Percentiles rank a stretch among this genome's conserved stretches.
Evolutionary conservation across 2,329 filamentous ascomycete species (phyloP).

Genomic region (Dactylellina sp.): DNA sequence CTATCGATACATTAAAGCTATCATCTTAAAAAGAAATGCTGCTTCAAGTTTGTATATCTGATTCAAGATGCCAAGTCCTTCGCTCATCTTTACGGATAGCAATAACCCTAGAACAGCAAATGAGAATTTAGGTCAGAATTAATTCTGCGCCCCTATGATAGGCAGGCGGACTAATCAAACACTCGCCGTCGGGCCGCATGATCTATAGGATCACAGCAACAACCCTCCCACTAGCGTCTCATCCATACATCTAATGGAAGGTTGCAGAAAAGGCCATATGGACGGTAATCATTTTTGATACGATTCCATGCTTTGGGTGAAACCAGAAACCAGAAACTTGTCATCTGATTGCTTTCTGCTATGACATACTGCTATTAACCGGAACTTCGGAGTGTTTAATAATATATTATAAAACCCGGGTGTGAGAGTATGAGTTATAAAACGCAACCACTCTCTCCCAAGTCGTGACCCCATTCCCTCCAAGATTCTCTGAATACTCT

Average conservation of each 20-base stretch:
- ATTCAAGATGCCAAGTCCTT: too few relatives aligned
- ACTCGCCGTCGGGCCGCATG: conserved; percentile 47
- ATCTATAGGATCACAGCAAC: conserved; percentile 16
- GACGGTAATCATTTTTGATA: conserved; percentile 14
- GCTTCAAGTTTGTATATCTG: too few relatives aligned
- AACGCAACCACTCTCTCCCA: conserved; percentile 20
- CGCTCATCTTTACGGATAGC: too few relatives aligned
- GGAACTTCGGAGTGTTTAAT: conserved; percentile 41
- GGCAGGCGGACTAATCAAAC: conserved; percentile 30
- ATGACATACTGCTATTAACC: neutral
- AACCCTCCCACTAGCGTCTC: conserved; percentile 6
- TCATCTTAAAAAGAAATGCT: too few relatives aligned
- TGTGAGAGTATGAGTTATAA: conserved; percentile 29
- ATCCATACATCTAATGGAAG: neutral
- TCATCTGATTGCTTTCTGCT: conserved; percentile 22
- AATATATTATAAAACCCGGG: conserved; percentile 26
- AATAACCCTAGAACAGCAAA: too few relatives aligned
- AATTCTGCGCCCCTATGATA: neutral
- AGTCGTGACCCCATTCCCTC: conserved; percentile 12
- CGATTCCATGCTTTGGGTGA: conserved; percentile 30
- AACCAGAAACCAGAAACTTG: conserved; percentile 21
- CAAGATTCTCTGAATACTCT: conserved; percentile 16
- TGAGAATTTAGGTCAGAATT: too few relatives aligned
- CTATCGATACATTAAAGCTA: too few relatives aligned
- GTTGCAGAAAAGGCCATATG: neutral